Evolutionary conservation across 2,329 filamentous ascomycete species (phyloP).

Genomic region (Alternaria angustiovoidea): DNA sequence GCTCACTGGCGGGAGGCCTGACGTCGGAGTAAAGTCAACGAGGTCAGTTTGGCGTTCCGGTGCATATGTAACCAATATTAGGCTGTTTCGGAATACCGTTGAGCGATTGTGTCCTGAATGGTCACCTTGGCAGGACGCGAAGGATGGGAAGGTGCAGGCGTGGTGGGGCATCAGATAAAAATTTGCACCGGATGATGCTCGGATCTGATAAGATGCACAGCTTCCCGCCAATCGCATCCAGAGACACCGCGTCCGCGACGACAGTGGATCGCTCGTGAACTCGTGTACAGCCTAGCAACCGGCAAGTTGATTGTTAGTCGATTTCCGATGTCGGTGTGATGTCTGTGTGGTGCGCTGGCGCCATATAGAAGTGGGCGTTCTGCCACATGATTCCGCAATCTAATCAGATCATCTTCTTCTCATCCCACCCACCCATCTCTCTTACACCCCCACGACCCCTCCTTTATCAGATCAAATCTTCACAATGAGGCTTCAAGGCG

Average conservation of each 20-base stretch:
- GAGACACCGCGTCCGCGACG: neutral
- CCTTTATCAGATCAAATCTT: constrained; percentile 25
- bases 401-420: constrained; percentile 49
- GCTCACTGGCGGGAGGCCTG: neutral
- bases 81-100: neutral
- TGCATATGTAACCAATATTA: neutral
- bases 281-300: neutral
- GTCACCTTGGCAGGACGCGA: neutral
- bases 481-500: constrained; percentile 41
- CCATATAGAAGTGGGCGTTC: constrained; percentile 16
- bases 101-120: neutral
- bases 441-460: constrained; percentile 7
- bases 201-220: constrained; percentile 14
- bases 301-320: constrained; percentile 7
- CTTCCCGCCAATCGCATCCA: constrained; percentile 7
- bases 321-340: constrained; percentile 26
- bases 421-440: constrained; percentile 5
- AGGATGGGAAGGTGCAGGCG: neutral
- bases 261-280: constrained; percentile 13
- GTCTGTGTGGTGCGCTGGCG: neutral
- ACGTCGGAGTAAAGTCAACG: neutral
- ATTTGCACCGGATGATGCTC: constrained; percentile 15
- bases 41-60: neutral
- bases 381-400: constrained; percentile 23
- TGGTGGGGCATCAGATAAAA: constrained; percentile 21